Evolutionary conservation across 208 protist species (phyloP), one percentile per base, ranked within the genome.

Genomic region (Trichomonas gallinae): DNA sequence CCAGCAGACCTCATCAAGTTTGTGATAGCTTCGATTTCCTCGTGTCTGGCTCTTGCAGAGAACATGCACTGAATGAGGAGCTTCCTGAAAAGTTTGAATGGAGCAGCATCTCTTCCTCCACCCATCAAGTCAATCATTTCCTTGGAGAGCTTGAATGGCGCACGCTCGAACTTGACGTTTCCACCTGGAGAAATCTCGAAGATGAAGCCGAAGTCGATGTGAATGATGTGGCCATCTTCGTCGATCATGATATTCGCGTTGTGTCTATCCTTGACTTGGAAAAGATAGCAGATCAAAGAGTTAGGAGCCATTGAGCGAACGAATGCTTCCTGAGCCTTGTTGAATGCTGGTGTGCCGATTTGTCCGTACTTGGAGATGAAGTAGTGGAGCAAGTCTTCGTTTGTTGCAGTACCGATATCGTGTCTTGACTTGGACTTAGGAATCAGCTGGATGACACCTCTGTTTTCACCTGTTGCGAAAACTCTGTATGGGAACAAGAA

Each of bases 181-280:
- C 99, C 98, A 31, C 97, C 97, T 31, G 99, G 99, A 15, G 98
- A 99, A n/a, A 98, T 99, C 42, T 98, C 98, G 72, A 99, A 98
- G 63, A 99, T 98, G 97, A 99, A 99, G 23, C 99, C 99, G 98
- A 99, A 99, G 97, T 99, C 99, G 96, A 99, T 99, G 97, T 99
- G 99, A 17, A 99, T 97, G 46, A 99, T 96, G 48, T 97, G 96
- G 51, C 99, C 99, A n/a, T 98, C 97, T 46, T 96, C 82, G 13
- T 98, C 97, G 21, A 98, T 96, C 46, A 98, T 96, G 93, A 98
- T 98, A 88, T 99, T 99, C 87, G 98, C 98, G 91, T 99, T 98
- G 96, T 99, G 98, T 48, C 98, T 45, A 96, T 99, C 98, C 96
- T 98, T 98, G 63, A 98, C 97, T 89, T 98, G 97, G 10, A 98